These are phyloP conservation scores for Ceriops decandra DNA, from an alignment of 345 rosid species.

Conservation along the genomic window DNA sequence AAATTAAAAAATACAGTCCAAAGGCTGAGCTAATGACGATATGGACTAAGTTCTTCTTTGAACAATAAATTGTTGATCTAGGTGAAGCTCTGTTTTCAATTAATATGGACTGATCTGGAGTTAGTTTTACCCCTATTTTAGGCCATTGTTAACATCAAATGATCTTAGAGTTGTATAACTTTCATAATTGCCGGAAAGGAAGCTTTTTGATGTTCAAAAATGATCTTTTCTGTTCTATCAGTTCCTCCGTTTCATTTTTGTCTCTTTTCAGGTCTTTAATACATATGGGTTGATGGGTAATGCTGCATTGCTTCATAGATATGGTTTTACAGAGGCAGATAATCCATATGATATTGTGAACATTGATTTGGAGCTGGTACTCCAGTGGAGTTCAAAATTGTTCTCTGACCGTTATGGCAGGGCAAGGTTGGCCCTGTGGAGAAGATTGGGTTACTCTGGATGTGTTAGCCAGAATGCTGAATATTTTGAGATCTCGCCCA, in stretches of 20 bases:
- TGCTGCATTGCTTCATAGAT: conserved; percentile 90
- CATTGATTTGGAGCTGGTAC: conserved; percentile 76
- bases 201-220: neutral
- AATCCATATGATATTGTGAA: conserved; percentile 74
- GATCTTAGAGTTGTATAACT: neutral
- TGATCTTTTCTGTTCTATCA: neutral
- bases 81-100: too few species aligned
- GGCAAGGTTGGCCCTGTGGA: conserved; percentile 68
- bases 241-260: neutral
- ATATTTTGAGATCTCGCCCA: conserved; percentile 67
- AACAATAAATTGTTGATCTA: too few species aligned
- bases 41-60: too few species aligned
- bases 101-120: too few species aligned
- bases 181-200: neutral
- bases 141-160: too few species aligned
- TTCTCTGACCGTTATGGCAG: conserved; percentile 60
- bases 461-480: conserved; percentile 62
- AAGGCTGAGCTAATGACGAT: too few species aligned
- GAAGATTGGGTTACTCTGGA: conserved; percentile 54
- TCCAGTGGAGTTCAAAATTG: conserved; percentile 54
- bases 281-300: conserved; percentile 79
- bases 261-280: conserved; percentile 56
- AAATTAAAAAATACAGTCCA: too few species aligned
- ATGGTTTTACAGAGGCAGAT: conserved; percentile 77
- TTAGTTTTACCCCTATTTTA: too few species aligned